These are phyloP conservation scores for Coniella vitis DNA, from an alignment of 2,329 filamentous ascomycete genomes.

Conservation along the genomic window DNA sequence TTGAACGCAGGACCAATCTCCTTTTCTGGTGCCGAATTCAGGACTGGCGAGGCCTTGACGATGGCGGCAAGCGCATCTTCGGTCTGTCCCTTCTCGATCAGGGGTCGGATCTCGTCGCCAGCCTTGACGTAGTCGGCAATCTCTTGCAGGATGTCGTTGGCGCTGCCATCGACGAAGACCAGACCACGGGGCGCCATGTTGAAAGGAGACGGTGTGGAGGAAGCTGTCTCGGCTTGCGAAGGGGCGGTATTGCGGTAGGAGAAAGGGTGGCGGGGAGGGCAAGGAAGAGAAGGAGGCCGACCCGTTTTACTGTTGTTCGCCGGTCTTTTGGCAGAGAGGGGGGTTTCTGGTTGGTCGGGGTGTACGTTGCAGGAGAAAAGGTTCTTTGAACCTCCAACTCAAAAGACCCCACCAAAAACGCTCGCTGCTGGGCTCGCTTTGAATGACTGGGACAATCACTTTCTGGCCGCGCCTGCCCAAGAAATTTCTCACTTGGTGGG, in stretches of 20 bases:
- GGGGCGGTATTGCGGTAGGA: neutral
- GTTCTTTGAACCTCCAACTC: constrained; percentile 9
- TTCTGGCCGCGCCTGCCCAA: constrained; percentile 1
- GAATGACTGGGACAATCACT: neutral
- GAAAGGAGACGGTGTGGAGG: constrained; percentile 13
- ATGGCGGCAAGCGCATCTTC: constrained; percentile 87
- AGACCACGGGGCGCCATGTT: constrained; percentile 48
- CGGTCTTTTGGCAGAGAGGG: neutral
- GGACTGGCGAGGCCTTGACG: constrained; percentile 66
- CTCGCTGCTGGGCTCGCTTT: constrained; percentile 5
- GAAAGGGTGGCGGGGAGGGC: constrained; percentile 9
- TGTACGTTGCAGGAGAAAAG: constrained; percentile 12
- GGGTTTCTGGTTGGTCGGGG: neutral
- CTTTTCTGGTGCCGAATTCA: constrained; percentile 89
- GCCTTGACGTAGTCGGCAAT: constrained; percentile 90
- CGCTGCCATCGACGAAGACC: constrained; percentile 81
- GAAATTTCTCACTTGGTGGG: constrained; percentile 16
- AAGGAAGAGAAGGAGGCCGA: constrained; percentile 11
- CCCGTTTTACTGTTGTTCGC: constrained; percentile 13
- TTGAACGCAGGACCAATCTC: constrained; percentile 96
- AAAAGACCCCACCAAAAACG: constrained; percentile 12
- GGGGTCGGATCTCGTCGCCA: constrained; percentile 68
- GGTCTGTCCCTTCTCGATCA: constrained; percentile 68
- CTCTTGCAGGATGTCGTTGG: constrained; percentile 88
- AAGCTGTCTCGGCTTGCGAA: constrained; percentile 1